Evolutionary conservation across 2,329 filamentous ascomycete genomes (phyloP).

Genomic region (Aspergillus terreus): DNA sequence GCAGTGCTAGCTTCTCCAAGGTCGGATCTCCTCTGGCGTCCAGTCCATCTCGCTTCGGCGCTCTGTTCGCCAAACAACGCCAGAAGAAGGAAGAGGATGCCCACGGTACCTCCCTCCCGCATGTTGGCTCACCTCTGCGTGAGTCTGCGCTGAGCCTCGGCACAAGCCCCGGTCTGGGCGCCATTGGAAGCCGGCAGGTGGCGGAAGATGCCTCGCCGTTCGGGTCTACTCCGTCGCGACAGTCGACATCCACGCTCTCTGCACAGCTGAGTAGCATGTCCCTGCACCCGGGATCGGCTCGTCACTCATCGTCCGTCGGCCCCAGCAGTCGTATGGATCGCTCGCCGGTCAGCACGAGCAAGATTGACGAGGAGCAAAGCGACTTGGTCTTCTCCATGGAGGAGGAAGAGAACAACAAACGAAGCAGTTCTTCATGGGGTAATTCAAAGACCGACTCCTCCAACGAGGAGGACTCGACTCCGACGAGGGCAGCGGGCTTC

Average conservation of each 20-base stretch:
- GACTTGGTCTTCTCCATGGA: constrained; percentile 50
- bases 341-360: constrained; percentile 43
- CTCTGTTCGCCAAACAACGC: constrained; percentile 53
- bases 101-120: constrained; percentile 50
- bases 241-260: constrained; percentile 60
- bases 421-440: constrained; percentile 34
- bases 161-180: constrained; percentile 49
- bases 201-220: constrained; percentile 49
- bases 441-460: constrained; percentile 27
- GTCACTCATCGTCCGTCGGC: constrained; percentile 30
- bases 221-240: constrained; percentile 54
- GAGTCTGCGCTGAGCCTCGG: constrained; percentile 54
- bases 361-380: constrained; percentile 48
- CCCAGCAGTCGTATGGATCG: constrained; percentile 40
- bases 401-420: constrained; percentile 47
- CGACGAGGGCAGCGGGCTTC: constrained; percentile 16
- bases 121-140: constrained; percentile 63
- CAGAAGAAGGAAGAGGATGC: constrained; percentile 50
- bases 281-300: constrained; percentile 40
- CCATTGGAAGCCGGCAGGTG: constrained; percentile 46
- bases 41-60: constrained; percentile 61
- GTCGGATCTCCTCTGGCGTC: constrained; percentile 56
- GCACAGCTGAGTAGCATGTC: constrained; percentile 50
- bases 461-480: constrained; percentile 23
- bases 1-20: constrained; percentile 45